Percentiles rank a stretch among this genome's conserved stretches.
Conservation (phyloP, 2,329 filamentous ascomycete species). For the Calonectria hawksworthii region DNA sequence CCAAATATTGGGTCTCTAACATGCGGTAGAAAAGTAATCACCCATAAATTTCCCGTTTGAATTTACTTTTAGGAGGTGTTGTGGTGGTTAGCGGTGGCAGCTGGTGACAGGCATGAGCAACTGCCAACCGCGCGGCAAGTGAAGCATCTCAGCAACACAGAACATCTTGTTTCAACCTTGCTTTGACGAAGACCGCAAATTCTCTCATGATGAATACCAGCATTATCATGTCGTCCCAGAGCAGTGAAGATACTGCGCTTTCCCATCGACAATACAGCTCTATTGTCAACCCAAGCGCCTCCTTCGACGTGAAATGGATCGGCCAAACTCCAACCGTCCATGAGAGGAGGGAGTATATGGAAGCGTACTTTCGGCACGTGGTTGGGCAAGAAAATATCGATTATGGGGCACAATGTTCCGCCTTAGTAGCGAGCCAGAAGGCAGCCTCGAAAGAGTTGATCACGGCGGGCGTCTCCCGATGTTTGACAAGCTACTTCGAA, state of each 20-base stretch:
- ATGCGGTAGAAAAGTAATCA: neutral
- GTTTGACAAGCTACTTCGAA: neutral
- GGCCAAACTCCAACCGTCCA: neutral
- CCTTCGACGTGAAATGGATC: neutral
- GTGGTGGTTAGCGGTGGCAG: neutral
- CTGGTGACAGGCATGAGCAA: neutral
- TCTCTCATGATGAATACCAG: fast-evolving
- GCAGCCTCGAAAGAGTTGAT: neutral
- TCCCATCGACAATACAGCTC: neutral
- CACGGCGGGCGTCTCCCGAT: neutral
- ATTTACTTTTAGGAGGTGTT: no score
- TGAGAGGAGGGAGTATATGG: neutral
- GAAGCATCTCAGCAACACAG: neutral
- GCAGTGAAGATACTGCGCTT: neutral
- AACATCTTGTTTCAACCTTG: neutral
- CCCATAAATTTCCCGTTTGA: no score
- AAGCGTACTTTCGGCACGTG: neutral
- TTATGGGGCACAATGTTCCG: neutral
- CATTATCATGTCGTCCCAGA: neutral
- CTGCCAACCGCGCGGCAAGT: neutral
- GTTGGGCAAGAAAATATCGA: neutral
- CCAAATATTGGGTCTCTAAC: neutral
- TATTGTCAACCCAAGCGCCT: neutral
- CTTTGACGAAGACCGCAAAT: no score
- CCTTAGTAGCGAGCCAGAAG: neutral